These are phyloP conservation scores for Naematelia encephala DNA, from an alignment of 768 basidiomycete genomes.

Conservation along the genomic window DNA sequence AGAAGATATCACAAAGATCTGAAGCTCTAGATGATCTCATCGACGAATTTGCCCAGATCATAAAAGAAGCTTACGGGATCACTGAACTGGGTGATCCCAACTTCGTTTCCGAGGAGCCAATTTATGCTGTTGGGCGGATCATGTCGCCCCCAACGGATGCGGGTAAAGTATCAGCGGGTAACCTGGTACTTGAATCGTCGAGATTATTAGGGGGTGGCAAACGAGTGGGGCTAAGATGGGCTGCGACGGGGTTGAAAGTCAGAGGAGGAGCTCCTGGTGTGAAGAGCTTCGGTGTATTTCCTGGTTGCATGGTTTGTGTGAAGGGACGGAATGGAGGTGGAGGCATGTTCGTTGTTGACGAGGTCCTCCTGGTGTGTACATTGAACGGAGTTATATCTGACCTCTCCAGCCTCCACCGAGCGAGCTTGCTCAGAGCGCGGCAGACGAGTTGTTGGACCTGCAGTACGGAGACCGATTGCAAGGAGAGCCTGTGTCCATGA, in stretches of 20 bases:
- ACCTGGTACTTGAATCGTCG: constrained; percentile 77
- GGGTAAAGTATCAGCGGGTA: constrained; percentile 69
- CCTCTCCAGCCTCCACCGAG: constrained; percentile 62
- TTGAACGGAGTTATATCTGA: neutral
- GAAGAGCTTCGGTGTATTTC: constrained; percentile 72
- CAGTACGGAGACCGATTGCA: constrained; percentile 49
- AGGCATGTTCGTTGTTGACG: constrained; percentile 76
- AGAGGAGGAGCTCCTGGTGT: constrained; percentile 64
- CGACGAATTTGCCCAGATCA: constrained; percentile 73
- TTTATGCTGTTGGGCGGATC: constrained; percentile 67
- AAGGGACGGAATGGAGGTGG: constrained; percentile 89
- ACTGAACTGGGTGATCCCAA: constrained; percentile 74
- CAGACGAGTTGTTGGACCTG: constrained; percentile 53
- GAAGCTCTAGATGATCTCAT: constrained; percentile 82
- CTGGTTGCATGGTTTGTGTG: constrained; percentile 79
- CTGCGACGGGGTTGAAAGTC: constrained; percentile 59
- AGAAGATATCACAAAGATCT: constrained; percentile 77
- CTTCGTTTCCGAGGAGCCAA: constrained; percentile 63
- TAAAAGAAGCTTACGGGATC: constrained; percentile 68
- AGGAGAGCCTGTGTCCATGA: constrained; percentile 62
- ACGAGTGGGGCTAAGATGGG: constrained; percentile 69
- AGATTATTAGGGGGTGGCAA: constrained; percentile 63
- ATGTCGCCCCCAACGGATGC: constrained; percentile 52
- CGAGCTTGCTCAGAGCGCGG: constrained; percentile 48
- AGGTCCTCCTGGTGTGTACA: constrained; percentile 66